Evolutionary conservation across 176 grass and related monocot genomes (phyloP).

Genomic region (Aegilops speltoides): DNA sequence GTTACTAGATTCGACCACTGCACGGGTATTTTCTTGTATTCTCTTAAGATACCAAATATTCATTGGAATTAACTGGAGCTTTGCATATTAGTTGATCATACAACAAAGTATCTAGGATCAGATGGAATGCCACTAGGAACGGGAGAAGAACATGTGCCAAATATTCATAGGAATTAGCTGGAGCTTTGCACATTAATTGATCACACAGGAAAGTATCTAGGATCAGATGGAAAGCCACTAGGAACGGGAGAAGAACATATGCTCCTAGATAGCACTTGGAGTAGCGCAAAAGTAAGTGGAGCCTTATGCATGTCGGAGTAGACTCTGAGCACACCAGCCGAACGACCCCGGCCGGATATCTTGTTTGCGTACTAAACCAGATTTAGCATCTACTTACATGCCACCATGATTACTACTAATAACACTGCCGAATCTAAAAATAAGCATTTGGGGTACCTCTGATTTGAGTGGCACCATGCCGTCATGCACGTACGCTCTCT

Average conservation of each 20-base stretch:
- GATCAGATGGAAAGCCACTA: conserved; percentile 44
- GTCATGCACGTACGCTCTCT: background rate
- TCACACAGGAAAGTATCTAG: conserved; percentile 25
- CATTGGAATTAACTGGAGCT: no score
- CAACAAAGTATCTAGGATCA: conserved; percentile 24
- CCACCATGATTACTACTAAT: no score
- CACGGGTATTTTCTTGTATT: no score
- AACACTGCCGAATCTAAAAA: background rate
- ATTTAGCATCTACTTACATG: background rate
- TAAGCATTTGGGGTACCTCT: background rate
- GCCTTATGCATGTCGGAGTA: no score
- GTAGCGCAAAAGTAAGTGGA: background rate
- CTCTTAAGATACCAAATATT: no score
- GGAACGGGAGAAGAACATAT: conserved; percentile 38
- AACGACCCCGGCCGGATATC: background rate
- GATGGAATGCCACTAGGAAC: conserved; percentile 41
- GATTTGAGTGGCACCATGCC: background rate
- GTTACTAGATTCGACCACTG: no score
- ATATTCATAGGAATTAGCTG: conserved; percentile 33
- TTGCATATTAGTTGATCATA: background rate
- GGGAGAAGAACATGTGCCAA: conserved; percentile 39
- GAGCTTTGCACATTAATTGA: conserved; percentile 23
- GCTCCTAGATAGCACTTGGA: conserved; percentile 2
- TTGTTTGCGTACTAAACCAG: background rate
- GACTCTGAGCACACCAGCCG: background rate